phyloP scores from a whole-genome alignment of 2,329 filamentous ascomycete species.

The Penicillium sclerotigenum region DNA sequence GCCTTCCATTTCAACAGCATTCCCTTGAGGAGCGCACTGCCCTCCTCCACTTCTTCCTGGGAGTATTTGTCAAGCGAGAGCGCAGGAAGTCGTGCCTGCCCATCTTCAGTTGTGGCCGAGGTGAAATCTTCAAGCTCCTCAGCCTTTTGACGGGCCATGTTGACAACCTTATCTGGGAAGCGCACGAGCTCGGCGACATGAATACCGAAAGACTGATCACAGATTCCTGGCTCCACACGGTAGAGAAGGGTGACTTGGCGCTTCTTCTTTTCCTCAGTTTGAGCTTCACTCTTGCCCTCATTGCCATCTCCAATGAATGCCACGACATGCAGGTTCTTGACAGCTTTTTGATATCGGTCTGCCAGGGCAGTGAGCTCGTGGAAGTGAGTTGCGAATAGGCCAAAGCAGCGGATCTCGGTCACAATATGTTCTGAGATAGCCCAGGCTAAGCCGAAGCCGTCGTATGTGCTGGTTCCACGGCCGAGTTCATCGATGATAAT shows the following conservation, averaged over 20 bases:
- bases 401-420: slow-evolving; percentile 88
- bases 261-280: slow-evolving; percentile 54
- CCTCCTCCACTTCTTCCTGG: slow-evolving; percentile 84
- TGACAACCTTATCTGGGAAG: slow-evolving; percentile 94
- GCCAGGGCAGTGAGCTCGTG: slow-evolving; percentile 92
- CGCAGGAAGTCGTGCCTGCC: slow-evolving; percentile 39
- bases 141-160: slow-evolving; percentile 98
- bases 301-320: slow-evolving; percentile 71
- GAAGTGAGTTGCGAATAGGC: slow-evolving; percentile 96
- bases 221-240: slow-evolving; percentile 92
- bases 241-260: slow-evolving; percentile 90
- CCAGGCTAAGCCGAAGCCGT: slow-evolving; percentile 98
- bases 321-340: slow-evolving; percentile 91
- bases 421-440: slow-evolving; percentile 97
- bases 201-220: slow-evolving; percentile 96
- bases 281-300: slow-evolving; percentile 43
- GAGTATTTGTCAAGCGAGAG: slow-evolving; percentile 54
- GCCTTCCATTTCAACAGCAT: slow-evolving; percentile 83
- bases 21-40: slow-evolving; percentile 78
- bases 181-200: slow-evolving; percentile 95
- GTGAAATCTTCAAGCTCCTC: slow-evolving; percentile 94
- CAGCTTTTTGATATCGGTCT: slow-evolving; percentile 75
- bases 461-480: slow-evolving; percentile 94
- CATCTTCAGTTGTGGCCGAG: slow-evolving; percentile 25
- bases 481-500: slow-evolving; percentile 99